Percentiles rank a stretch among this genome's conserved stretches.
Evolutionary conservation across 129 eudicot genomes (phyloP).

Genomic region (Saposhnikovia divaricata): DNA sequence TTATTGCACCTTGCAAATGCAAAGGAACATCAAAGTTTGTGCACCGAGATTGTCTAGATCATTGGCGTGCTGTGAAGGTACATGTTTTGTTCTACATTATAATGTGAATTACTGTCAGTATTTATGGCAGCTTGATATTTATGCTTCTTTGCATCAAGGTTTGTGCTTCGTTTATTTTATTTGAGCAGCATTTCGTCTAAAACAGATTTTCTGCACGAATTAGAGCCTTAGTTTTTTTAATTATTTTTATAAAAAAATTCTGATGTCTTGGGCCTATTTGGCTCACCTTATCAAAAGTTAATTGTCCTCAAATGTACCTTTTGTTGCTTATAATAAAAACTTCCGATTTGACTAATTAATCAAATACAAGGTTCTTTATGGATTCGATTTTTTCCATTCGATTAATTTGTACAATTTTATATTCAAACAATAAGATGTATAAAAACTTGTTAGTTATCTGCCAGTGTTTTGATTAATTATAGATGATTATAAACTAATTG

Average conservation of each 20-base stretch:
- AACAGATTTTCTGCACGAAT: neutral
- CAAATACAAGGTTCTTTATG: too few species aligned
- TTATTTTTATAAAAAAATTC: neutral
- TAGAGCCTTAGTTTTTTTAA: neutral
- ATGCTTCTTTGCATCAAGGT: neutral
- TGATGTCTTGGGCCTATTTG: neutral
- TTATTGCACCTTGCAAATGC: conserved; percentile 98
- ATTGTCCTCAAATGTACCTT: too few species aligned
- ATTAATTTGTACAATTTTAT: too few species aligned
- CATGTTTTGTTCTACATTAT: neutral
- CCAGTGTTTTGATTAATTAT: too few species aligned
- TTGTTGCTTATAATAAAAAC: too few species aligned
- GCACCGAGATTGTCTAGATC: conserved; percentile 94
- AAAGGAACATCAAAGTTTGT: conserved; percentile 95
- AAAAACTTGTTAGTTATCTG: too few species aligned
- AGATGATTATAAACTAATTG: too few species aligned
- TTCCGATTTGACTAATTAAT: too few species aligned
- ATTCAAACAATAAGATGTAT: too few species aligned
- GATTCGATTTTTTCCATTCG: too few species aligned
- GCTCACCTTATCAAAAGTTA: neutral
- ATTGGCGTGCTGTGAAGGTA: conserved; percentile 97
- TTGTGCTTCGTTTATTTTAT: neutral
- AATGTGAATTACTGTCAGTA: neutral
- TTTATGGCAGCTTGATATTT: neutral
- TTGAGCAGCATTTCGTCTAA: neutral